Evolutionary conservation across 2,329 filamentous ascomycete genomes (phyloP), one percentile per base, ranked within the genome.

Genomic region (Ploettnerulaceae sp.): DNA sequence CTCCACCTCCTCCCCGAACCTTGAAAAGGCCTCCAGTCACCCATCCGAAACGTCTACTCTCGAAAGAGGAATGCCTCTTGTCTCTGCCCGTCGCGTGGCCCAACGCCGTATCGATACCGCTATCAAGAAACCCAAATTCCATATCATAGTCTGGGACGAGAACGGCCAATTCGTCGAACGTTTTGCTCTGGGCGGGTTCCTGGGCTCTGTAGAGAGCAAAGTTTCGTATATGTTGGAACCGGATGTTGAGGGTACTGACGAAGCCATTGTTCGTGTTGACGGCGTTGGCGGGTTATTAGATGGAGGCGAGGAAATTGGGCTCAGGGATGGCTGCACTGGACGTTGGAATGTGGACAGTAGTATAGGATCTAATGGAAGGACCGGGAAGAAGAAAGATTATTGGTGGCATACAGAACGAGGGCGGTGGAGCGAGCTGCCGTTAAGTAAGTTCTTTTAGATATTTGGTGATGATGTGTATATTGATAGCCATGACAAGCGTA

Each of bases 51-150:
- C n/a, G n/a, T n/a, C n/a, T n/a, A n/a, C n/a, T n/a, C n/a, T n/a
- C n/a, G 46, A 49, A 7, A 45, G 37, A 35, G 33, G 42, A 8
- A 74, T 69, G 48, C 69, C 76, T 54, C 71, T 61, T 20, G 78
- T 12, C 64, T 68, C 44, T 58, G 67, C 82, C 1, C 77, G 84
- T 0, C 68, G 81, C 5, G 75, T 78, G 12, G 85, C 85, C 0
- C 84, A 89, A 61, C 66, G 72, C 0, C 74, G 84, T 1, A 73
- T 87, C 17, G 76, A 85, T 28, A 70, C 73, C 15, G 79, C 81
- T 0, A 70, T 73, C 17, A 66, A 67, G 18, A 58, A 66, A 1
- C 78, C 79, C 1, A 69, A 72, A 12, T 82, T 82, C 60, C 70
- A 71, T 6, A 71, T 88, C 26, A 74, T 78, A 8, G 72, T 89